A percentile compares a stretch with the other conserved stretches of the same genome.
These are phyloP conservation scores for Phenoliferia sp. DNA, from an alignment of 1,284 basidiomycete species.

Conservation along the genomic window DNA sequence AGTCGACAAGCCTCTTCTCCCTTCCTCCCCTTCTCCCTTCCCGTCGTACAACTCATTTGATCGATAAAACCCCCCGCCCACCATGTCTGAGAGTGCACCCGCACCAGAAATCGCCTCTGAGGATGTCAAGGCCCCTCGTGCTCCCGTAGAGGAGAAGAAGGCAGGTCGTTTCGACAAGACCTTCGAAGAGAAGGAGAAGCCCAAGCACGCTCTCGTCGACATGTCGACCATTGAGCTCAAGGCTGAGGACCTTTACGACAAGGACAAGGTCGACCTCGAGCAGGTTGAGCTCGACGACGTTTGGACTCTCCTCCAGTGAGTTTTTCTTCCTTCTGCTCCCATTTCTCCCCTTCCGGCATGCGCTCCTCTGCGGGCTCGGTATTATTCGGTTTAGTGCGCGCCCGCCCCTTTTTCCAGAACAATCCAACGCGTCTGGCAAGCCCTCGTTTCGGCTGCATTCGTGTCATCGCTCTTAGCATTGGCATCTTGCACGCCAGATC, in stretches of 20 bases:
- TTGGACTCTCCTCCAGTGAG: constrained; percentile 88
- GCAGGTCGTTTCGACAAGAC: constrained; percentile 32
- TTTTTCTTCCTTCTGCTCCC: constrained; percentile 27
- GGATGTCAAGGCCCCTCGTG: not conserved
- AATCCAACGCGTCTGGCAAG: too few species aligned
- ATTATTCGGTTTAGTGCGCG: not conserved
- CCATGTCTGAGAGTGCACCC: constrained; percentile 1
- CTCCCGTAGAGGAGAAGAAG: constrained; percentile 21
- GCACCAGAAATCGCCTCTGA: not conserved
- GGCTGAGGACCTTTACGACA: constrained; percentile 69
- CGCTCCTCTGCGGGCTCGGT: not conserved
- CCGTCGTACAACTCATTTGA: not conserved
- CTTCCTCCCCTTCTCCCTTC: not conserved
- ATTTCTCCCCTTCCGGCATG: not conserved
- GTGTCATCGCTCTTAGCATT: too few species aligned
- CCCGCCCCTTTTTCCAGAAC: constrained; percentile 1
- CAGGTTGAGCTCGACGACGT: constrained; percentile 95
- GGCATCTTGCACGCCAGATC: too few species aligned
- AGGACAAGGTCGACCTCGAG: constrained; percentile 96
- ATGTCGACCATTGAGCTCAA: constrained; percentile 68
- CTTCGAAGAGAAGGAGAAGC: constrained; percentile 31
- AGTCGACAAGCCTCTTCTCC: not conserved
- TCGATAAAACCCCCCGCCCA: not conserved
- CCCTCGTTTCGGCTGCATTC: too few species aligned
- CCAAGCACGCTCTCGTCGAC: constrained; percentile 43